Conservation (phyloP, 176 grass and related monocot species). For the Chrysopogon serrulatus region DNA sequence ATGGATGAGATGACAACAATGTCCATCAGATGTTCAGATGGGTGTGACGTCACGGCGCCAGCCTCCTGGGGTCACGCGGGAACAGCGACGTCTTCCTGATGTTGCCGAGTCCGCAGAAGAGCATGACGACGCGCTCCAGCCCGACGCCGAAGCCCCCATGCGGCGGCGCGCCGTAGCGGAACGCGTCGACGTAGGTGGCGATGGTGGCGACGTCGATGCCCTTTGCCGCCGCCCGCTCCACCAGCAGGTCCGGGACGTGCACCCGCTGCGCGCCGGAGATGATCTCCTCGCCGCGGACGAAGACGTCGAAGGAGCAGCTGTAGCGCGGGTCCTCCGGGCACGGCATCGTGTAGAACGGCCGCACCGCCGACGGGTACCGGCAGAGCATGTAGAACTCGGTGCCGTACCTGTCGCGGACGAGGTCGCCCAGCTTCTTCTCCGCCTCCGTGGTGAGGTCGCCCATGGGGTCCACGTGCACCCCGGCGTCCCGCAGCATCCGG, state of each 20-base stretch:
- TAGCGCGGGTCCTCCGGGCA: conserved; percentile 52
- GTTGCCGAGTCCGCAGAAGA: conserved; percentile 69
- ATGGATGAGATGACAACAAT: too few relatives aligned
- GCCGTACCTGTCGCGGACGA: conserved; percentile 44
- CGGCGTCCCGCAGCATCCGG: conserved; percentile 47
- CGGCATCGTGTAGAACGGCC: conserved; percentile 92
- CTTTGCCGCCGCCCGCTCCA: conserved; percentile 32
- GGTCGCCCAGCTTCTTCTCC: conserved; percentile 61
- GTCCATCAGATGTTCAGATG: too few relatives aligned
- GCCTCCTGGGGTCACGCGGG: conserved; percentile 66
- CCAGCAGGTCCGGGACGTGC: conserved; percentile 53
- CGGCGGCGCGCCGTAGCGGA: conserved; percentile 58
- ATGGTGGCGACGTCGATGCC: conserved; percentile 57
- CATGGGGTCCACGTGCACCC: conserved; percentile 26
- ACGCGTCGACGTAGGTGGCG: conserved; percentile 60
- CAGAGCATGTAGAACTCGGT: conserved; percentile 74
- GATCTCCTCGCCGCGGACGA: conserved; percentile 79
- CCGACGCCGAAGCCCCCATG: conserved; percentile 77
- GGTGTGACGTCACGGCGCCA: conserved; percentile 35
- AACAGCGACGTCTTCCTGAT: conserved; percentile 68
- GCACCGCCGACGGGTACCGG: conserved; percentile 60
- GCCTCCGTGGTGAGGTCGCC: conserved; percentile 66
- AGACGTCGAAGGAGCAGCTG: conserved; percentile 78
- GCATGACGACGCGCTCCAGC: conserved; percentile 71
- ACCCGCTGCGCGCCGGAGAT: conserved; percentile 72